These are phyloP conservation scores for Termitomyces heimii DNA, from an alignment of 768 basidiomycete species.

Conservation along the genomic window DNA sequence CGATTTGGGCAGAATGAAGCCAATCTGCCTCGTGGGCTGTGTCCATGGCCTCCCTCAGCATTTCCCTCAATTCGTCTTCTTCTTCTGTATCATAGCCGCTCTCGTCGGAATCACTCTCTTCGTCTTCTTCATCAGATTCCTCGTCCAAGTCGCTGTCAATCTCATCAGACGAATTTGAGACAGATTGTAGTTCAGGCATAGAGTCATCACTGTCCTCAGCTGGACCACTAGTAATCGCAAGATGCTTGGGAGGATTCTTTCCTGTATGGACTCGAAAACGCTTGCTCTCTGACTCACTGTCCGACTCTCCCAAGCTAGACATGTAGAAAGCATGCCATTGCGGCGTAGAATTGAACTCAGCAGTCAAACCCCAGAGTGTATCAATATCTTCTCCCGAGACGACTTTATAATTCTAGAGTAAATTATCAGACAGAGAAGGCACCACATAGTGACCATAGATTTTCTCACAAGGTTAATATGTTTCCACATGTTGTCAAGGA, in stretches of 20 bases:
- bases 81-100: conserved; percentile 60
- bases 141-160: conserved; percentile 26
- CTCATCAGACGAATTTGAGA: conserved; percentile 54
- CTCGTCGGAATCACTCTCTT: conserved; percentile 28
- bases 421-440: conserved; percentile 1
- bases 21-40: conserved; percentile 55
- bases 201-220: conserved; percentile 40
- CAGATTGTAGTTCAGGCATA: conserved; percentile 64
- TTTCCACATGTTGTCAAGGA: conserved; percentile 62
- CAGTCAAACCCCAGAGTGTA: conserved; percentile 56
- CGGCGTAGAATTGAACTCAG: conserved; percentile 43
- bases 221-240: conserved; percentile 47
- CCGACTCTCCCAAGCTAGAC: conserved; percentile 22
- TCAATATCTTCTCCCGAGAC: conserved; percentile 52
- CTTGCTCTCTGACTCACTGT: conserved; percentile 20
- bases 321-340: conserved; percentile 50
- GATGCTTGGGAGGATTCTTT: conserved; percentile 27
- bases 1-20: conserved; percentile 38
- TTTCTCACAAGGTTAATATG: conserved; percentile 52
- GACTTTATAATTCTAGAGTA: conserved; percentile 51
- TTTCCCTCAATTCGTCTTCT: conserved; percentile 57
- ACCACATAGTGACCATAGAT: neutral
- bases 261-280: conserved; percentile 11
- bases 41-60: conserved; percentile 71
- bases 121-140: conserved; percentile 31